Conservation (phyloP, 129 eudicot species). For the Arctium minus region DNA sequence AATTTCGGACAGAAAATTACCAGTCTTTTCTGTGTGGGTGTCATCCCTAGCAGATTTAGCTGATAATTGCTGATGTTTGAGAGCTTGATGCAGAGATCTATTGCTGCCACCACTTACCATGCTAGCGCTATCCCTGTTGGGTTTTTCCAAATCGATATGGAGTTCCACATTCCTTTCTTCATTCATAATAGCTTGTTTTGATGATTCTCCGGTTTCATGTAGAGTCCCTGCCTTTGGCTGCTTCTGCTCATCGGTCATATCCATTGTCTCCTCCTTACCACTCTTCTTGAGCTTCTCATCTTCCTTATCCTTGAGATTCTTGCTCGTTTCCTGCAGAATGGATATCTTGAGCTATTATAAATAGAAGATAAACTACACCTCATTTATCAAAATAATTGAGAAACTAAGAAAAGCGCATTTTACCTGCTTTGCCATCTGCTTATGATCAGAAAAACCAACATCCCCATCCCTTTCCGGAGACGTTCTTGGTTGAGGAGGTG, state of each 20-base stretch:
- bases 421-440: conserved; percentile 31
- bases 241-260: conserved; percentile 31
- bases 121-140: conserved; percentile 33
- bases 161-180: conserved; percentile 49
- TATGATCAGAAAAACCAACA: conserved; percentile 24
- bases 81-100: conserved; percentile 38
- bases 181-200: conserved; percentile 21
- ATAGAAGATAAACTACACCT: neutral
- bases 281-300: conserved; percentile 29
- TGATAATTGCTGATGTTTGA: conserved; percentile 50
- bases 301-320: conserved; percentile 30
- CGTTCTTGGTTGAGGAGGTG: conserved; percentile 80
- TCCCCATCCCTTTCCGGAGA: conserved; percentile 57
- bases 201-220: conserved; percentile 40
- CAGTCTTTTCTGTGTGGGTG: conserved; percentile 44
- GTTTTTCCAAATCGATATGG: conserved; percentile 56
- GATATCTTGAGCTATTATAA: neutral
- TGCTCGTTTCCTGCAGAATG: conserved; percentile 33
- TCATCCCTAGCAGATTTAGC: conserved; percentile 48
- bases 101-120: conserved; percentile 25
- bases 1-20: conserved; percentile 26
- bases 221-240: conserved; percentile 18
- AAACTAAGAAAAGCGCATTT: conserved; percentile 6
- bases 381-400: neutral
- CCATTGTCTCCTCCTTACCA: conserved; percentile 24